A percentile compares a stretch with the other conserved stretches of the same genome.
phyloP scores from a whole-genome alignment of 768 basidiomycete species.

The Pleurotus cornucopiae region DNA sequence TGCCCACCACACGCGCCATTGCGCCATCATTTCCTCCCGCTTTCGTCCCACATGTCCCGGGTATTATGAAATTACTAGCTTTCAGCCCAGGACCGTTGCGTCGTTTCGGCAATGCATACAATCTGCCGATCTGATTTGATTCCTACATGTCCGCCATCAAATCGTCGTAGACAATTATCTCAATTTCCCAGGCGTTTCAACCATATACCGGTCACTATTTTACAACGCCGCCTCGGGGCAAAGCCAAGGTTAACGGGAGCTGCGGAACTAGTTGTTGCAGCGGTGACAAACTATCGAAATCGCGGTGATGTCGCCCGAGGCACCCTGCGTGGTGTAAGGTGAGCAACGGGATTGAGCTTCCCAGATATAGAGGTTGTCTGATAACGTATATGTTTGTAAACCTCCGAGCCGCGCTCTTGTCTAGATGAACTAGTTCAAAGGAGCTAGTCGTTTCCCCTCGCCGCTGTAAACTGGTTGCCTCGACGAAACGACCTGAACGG shows the following conservation, averaged over 20 bases:
- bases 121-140: constrained; percentile 5
- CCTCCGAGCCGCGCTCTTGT: neutral
- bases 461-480: neutral
- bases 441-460: neutral
- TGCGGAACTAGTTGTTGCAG: neutral
- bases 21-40: neutral
- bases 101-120: neutral
- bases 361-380: constrained; percentile 1
- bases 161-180: neutral
- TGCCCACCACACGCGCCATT: neutral
- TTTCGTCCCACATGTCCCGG: constrained; percentile 3
- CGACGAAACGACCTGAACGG: neutral
- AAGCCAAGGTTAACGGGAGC: neutral
- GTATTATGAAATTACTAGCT: constrained; percentile 4
- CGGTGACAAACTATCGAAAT: neutral
- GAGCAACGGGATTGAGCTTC: neutral
- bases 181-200: neutral
- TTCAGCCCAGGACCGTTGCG: neutral
- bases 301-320: neutral
- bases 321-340: neutral
- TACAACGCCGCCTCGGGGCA: neutral
- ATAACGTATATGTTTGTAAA: constrained; percentile 4
- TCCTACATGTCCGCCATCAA: constrained; percentile 5
- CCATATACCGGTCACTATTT: neutral
- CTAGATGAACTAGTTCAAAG: neutral